Percentiles rank a stretch among this genome's conserved stretches.
These are phyloP conservation scores for Luvunga scandens DNA, from an alignment of 345 rosid genomes.

Conservation along the genomic window DNA sequence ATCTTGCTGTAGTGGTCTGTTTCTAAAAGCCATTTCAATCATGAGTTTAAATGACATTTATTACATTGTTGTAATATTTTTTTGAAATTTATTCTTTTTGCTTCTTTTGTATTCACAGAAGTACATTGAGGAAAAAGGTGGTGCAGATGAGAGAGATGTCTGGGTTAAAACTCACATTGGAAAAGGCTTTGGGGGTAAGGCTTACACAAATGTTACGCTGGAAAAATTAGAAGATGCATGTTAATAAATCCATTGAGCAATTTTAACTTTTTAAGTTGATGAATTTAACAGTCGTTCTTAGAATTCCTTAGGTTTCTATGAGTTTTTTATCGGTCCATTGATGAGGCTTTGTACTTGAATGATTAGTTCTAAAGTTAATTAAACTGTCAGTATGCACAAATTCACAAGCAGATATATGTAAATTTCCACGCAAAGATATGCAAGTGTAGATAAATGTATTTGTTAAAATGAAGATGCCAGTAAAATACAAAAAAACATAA, in stretches of 20 bases:
- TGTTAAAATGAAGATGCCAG: too few species aligned
- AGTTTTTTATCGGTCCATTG: too few species aligned
- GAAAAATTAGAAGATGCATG: not conserved
- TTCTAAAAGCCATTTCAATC: conserved; percentile 2
- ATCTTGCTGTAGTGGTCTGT: conserved; percentile 57
- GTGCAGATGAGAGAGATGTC: conserved; percentile 41
- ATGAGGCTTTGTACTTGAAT: too few species aligned
- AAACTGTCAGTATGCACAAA: not conserved
- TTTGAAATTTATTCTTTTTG: not conserved
- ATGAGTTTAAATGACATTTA: not conserved
- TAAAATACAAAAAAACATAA: too few species aligned
- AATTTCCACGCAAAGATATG: not conserved
- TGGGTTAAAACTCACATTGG: conserved; percentile 56
- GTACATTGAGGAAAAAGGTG: conserved; percentile 50
- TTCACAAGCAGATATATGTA: not conserved
- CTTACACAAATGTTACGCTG: too few species aligned
- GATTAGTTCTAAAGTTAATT: not conserved
- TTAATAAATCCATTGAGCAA: not conserved
- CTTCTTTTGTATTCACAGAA: conserved; percentile 32
- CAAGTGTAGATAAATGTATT: too few species aligned
- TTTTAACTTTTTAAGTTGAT: not conserved
- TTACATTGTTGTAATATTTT: not conserved
- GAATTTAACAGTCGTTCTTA: not conserved
- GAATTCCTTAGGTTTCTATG: not conserved
- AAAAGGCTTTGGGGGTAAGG: conserved; percentile 70